Evolutionary conservation across 1,284 basidiomycete genomes (phyloP).

Genomic region (Malassezia nana): DNA sequence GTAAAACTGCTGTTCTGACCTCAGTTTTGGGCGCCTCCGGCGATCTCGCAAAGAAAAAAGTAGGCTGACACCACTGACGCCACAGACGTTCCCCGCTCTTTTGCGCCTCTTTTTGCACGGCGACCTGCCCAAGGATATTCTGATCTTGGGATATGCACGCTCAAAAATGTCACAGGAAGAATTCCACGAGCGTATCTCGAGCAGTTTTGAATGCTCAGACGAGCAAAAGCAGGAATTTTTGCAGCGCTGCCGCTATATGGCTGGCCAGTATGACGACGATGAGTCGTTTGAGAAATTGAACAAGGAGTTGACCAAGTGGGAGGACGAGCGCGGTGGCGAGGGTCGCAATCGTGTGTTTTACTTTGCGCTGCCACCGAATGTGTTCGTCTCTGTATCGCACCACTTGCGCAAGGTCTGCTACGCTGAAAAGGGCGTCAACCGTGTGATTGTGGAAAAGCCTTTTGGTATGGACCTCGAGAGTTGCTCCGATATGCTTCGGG

Average conservation of each 20-base stretch:
- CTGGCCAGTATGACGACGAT: constrained; percentile 45
- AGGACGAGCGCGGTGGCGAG: constrained; percentile 22
- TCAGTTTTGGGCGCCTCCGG: constrained; percentile 90
- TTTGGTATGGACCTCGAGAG: constrained; percentile 46
- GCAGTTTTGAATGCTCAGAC: constrained; percentile 29
- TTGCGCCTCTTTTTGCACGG: constrained; percentile 39
- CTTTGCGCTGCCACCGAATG: constrained; percentile 46
- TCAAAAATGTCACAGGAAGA: constrained; percentile 45
- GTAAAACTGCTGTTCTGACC: constrained; percentile 8
- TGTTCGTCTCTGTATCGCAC: constrained; percentile 43
- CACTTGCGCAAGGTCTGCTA: constrained; percentile 45
- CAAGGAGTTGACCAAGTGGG: constrained; percentile 33
- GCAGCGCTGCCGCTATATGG: constrained; percentile 38
- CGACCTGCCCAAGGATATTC: constrained; percentile 34
- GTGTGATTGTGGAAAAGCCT: constrained; percentile 46
- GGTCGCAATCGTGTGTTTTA: constrained; percentile 42
- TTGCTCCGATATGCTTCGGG: constrained; percentile 42
- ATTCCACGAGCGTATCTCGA: constrained; percentile 41
- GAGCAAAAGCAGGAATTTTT: constrained; percentile 35
- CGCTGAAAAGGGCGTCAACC: constrained; percentile 35
- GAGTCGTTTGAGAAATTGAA: constrained; percentile 38
- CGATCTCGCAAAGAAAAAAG: constrained; percentile 98
- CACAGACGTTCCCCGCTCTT: constrained; percentile 43
- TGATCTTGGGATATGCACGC: constrained; percentile 49
- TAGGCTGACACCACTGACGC: constrained; percentile 36